A percentile compares a stretch with the other conserved stretches of the same genome.
These are phyloP conservation scores for Rhizopogon vinicolor DNA, from an alignment of 768 basidiomycete genomes.

Conservation along the genomic window DNA sequence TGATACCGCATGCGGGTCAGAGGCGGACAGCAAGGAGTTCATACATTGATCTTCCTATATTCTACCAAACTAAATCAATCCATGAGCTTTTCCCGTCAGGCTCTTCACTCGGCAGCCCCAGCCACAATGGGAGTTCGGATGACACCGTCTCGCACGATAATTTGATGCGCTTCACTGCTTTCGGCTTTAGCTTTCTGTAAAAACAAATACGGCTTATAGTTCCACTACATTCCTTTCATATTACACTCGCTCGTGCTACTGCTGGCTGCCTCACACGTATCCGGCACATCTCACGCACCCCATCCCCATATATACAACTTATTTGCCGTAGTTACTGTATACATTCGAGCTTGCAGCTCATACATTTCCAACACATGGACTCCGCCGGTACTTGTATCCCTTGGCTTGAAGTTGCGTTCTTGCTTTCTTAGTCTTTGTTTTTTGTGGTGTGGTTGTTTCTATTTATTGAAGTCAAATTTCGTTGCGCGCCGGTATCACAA, in stretches of 20 bases:
- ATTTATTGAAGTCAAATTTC: neutral
- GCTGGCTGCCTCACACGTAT: neutral
- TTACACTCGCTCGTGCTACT: neutral
- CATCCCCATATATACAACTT: neutral
- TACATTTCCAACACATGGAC: neutral
- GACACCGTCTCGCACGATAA: neutral
- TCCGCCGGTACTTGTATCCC: neutral
- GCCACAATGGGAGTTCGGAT: neutral
- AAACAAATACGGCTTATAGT: neutral
- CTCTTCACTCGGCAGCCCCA: neutral
- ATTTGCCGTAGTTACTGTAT: neutral
- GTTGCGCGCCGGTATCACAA: no score
- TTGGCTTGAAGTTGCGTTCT: neutral
- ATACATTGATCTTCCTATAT: neutral
- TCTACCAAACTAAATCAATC: neutral
- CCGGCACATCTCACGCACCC: neutral
- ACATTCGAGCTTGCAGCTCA: neutral
- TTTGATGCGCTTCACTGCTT: neutral
- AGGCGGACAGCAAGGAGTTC: constrained; percentile 7
- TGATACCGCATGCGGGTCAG: constrained; percentile 8
- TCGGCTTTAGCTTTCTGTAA: neutral
- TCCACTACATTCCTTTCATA: neutral
- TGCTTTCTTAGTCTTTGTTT: neutral
- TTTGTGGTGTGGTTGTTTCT: neutral
- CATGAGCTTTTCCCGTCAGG: neutral